Conservation (phyloP, 202 grass and related monocot species). For the Dendrocalamus latiflorus region DNA sequence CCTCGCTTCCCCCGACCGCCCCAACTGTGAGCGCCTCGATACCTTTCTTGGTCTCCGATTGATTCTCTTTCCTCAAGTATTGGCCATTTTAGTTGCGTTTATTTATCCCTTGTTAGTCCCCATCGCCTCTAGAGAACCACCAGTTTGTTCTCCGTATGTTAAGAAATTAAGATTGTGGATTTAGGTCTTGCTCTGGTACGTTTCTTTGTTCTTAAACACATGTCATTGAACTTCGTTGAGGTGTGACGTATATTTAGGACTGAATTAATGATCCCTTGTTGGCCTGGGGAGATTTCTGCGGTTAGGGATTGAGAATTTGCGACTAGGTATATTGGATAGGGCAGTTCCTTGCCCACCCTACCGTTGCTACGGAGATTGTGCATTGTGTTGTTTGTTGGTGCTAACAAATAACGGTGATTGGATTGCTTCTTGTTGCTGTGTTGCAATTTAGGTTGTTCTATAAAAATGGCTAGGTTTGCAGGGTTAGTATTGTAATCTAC, state of each 20-base stretch:
- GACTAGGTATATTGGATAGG: too few relatives aligned
- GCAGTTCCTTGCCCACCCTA: too few relatives aligned
- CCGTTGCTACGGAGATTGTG: neutral
- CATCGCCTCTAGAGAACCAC: neutral
- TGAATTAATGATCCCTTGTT: too few relatives aligned
- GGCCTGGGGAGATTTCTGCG: too few relatives aligned
- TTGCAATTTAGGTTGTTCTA: neutral
- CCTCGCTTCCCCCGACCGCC: conserved; percentile 47
- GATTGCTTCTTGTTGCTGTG: neutral
- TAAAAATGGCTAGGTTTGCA: neutral
- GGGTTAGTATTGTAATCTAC: neutral
- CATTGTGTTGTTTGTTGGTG: neutral
- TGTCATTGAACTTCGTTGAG: too few relatives aligned
- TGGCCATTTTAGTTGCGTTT: neutral
- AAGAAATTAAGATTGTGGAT: neutral
- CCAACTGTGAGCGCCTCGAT: conserved; percentile 56
- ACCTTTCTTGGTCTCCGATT: neutral
- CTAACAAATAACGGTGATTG: neutral
- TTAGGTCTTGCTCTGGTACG: too few relatives aligned
- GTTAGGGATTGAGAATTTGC: too few relatives aligned
- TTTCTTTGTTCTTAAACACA: too few relatives aligned
- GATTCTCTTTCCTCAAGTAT: neutral
- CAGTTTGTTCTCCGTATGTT: neutral
- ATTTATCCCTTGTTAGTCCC: neutral
- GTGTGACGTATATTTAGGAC: too few relatives aligned